Conservation (phyloP, 2,329 filamentous ascomycete genomes). For the Rosellinia necatrix region DNA sequence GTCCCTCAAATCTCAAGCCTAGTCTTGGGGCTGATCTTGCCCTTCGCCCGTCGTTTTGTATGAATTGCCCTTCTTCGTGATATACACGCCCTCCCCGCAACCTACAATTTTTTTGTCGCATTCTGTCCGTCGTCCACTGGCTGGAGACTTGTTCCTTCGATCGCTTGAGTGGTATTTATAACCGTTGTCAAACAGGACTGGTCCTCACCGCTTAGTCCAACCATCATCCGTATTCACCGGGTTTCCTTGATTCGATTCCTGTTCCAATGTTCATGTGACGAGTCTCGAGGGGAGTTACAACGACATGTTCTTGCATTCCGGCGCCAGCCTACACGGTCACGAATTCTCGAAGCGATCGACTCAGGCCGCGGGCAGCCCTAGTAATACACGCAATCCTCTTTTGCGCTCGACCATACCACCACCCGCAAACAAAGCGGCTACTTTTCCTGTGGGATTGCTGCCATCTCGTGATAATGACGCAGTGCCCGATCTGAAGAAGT, state of each 20-base stretch:
- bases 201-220: conserved; percentile 8
- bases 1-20: not conserved
- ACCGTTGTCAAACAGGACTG: conserved; percentile 5
- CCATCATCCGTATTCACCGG: conserved; percentile 1
- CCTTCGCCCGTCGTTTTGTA: not conserved
- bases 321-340: conserved; percentile 64
- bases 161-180: not conserved
- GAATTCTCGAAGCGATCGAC: conserved; percentile 54
- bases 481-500: conserved; percentile 17
- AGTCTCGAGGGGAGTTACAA: conserved; percentile 25
- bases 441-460: conserved; percentile 27
- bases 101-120: not conserved
- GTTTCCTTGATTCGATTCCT: not conserved
- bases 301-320: conserved; percentile 63
- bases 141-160: conserved; percentile 4
- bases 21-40: not conserved
- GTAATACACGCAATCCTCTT: conserved; percentile 36
- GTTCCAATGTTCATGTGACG: conserved; percentile 11
- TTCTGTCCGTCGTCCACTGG: not conserved
- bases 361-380: conserved; percentile 39
- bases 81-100: not conserved
- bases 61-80: conserved; percentile 3
- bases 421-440: conserved; percentile 33
- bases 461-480: conserved; percentile 24
- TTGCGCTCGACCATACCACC: conserved; percentile 38